Evolutionary conservation across 257 asterid genomes (phyloP).

Genomic region (Przewalskia tangutica): DNA sequence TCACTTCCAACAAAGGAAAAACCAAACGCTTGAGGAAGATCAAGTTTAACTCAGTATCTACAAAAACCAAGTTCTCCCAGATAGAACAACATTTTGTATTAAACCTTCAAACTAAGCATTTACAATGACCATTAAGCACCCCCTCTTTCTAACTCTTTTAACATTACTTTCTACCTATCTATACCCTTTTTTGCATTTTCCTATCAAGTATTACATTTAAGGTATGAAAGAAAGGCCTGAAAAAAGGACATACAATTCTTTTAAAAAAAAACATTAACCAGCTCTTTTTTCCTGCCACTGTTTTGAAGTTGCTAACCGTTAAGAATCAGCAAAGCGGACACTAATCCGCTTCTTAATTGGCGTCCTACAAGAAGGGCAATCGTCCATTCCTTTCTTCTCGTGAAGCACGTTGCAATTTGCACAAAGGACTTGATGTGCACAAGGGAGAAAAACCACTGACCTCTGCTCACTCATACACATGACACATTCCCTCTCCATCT

Average conservation of each 20-base stretch:
- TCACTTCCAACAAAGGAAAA: not conserved
- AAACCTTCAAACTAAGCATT: not conserved
- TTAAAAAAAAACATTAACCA: not conserved
- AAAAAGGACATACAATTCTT: not conserved
- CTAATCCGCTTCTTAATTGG: conserved; percentile 38
- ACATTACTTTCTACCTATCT: not conserved
- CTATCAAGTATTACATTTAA: not conserved
- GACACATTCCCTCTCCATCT: conserved; percentile 73
- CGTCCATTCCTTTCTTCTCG: conserved; percentile 53
- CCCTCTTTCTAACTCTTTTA: not conserved
- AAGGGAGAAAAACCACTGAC: conserved; percentile 68
- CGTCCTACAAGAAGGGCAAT: conserved; percentile 80
- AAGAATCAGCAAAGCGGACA: conserved; percentile 22
- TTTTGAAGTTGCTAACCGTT: not conserved
- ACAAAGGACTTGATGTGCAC: conserved; percentile 81
- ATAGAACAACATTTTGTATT: not conserved
- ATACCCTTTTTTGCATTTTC: not conserved
- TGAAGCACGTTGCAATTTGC: conserved; percentile 42
- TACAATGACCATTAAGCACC: not conserved
- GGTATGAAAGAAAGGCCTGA: not conserved
- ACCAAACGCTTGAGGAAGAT: not conserved
- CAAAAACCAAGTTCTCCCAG: not conserved
- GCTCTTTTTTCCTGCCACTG: not conserved
- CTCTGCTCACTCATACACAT: conserved; percentile 73
- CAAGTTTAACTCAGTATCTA: not conserved